Conservation (phyloP, 768 basidiomycete species). For the Russula virescens region DNA sequence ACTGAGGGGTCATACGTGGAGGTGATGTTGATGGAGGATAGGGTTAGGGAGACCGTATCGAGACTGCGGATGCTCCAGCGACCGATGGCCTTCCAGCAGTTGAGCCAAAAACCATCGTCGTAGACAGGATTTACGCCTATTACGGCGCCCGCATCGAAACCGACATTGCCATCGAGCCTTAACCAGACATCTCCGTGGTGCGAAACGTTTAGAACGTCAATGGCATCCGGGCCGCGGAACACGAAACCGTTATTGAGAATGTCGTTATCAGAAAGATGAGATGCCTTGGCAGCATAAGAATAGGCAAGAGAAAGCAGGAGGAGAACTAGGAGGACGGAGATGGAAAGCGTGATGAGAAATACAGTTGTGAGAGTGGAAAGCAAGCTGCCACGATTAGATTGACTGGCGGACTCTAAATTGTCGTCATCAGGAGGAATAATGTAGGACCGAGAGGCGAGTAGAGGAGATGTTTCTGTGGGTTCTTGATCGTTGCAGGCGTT, state of each 20-base stretch:
- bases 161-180: constrained; percentile 49
- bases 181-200: constrained; percentile 54
- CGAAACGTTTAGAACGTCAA: constrained; percentile 60
- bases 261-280: constrained; percentile 50
- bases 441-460: constrained; percentile 42
- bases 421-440: constrained; percentile 26
- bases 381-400: constrained; percentile 29
- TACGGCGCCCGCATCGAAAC: constrained; percentile 60
- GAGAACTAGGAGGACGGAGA: constrained; percentile 44
- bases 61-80: constrained; percentile 58
- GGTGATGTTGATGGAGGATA: constrained; percentile 46
- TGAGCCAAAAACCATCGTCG: constrained; percentile 41
- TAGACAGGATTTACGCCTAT: constrained; percentile 47
- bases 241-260: constrained; percentile 51
- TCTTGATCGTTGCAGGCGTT: constrained; percentile 23
- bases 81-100: constrained; percentile 60
- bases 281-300: constrained; percentile 57
- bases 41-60: constrained; percentile 49
- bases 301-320: constrained; percentile 50
- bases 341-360: constrained; percentile 51
- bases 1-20: constrained; percentile 37
- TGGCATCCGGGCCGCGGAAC: constrained; percentile 52
- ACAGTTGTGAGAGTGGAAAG: constrained; percentile 38
- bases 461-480: constrained; percentile 49
- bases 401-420: constrained; percentile 23